Base-by-base conservation (phyloP, 495 filamentous ascomycete species). In the Mytilinidion resinicola region DNA sequence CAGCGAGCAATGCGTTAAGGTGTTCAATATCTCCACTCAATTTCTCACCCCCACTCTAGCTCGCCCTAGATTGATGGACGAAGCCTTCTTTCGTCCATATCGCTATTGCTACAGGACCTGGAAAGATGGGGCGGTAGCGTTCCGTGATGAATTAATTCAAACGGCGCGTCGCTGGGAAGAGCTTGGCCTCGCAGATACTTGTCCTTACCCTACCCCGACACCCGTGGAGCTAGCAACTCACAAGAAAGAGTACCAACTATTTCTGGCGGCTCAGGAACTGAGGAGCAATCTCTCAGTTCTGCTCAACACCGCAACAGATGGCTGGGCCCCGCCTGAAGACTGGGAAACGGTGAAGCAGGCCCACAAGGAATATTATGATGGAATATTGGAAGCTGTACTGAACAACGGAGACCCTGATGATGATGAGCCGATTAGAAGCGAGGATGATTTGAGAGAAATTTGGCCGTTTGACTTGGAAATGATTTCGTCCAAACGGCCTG, bases 91-190 rank as follows among this genome's bases (percentile, higher is more conserved):
- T 57, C 69, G 74, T 57, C 75, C 70, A 20, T 75, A 74, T 59
- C 68, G 60, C 35, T 76, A 76, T 60, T 70, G 70, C 62, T 71
- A 74, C 62, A 69, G 70, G 52, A 73, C 72, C n/a, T 78, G 72
- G 70, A 73, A 70, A 61, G 72, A 77, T 62, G 70, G 76, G 25
- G 71, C 69, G 11, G 70, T 70, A 44, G 73, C 67, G 30, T 67
- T 77, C 54, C 71, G 66, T 12, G 64, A 76, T 25, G 71, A 74
- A 57, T 56, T 77, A 51, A 77, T 78, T 50, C 69, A 75, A 41
- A 68, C 69, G 43, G 55, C 70, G 12, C 62, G 47, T 19, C 56
- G 59, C 53, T 77, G 72, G 76, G 67, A 66, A 15, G 64, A 70
- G 39, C 67, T 78, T 20, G 76, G 73, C 21, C 68, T 78, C 17